Conservation (phyloP, 2,329 filamentous ascomycete genomes). For the Myrmaecium sp. region DNA sequence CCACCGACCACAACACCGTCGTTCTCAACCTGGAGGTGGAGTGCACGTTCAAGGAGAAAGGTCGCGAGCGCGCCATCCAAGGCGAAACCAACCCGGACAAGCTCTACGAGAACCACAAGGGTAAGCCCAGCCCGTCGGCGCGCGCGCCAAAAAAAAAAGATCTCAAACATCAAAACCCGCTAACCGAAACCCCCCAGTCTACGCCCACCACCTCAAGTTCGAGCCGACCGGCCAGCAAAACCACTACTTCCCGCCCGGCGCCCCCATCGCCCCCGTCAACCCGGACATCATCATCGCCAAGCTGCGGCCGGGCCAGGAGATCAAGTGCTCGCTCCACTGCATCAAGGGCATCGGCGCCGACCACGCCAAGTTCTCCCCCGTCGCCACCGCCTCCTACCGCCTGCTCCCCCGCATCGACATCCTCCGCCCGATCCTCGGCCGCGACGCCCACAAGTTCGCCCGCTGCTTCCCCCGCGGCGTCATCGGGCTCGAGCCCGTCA, state of each 20-base stretch:
- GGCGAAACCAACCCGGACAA: slow-evolving; percentile 67
- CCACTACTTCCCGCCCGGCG: slow-evolving; percentile 25
- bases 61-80: slow-evolving; percentile 37
- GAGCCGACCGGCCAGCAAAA: slow-evolving; percentile 47
- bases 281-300: slow-evolving; percentile 92
- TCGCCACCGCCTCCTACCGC: slow-evolving; percentile 85
- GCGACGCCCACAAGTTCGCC: slow-evolving; percentile 76
- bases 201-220: slow-evolving; percentile 47
- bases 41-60: slow-evolving; percentile 61
- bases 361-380: slow-evolving; percentile 93
- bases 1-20: slow-evolving; percentile 72
- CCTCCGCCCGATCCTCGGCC: slow-evolving; percentile 62
- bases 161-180: slow-evolving; percentile 1
- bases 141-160: background rate
- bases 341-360: slow-evolving; percentile 88
- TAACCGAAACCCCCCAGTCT: slow-evolving; percentile 20
- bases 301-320: slow-evolving; percentile 74
- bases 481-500: slow-evolving; percentile 60
- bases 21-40: slow-evolving; percentile 59
- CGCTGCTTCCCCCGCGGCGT: slow-evolving; percentile 82
- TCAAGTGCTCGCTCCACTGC: slow-evolving; percentile 79
- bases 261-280: slow-evolving; percentile 60
- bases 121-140: slow-evolving; percentile 3
- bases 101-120: slow-evolving; percentile 68
- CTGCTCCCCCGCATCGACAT: slow-evolving; percentile 82